Evolutionary conservation across 2,329 filamentous ascomycete species (phyloP).

Genomic region (Aureobasidium vineae): DNA sequence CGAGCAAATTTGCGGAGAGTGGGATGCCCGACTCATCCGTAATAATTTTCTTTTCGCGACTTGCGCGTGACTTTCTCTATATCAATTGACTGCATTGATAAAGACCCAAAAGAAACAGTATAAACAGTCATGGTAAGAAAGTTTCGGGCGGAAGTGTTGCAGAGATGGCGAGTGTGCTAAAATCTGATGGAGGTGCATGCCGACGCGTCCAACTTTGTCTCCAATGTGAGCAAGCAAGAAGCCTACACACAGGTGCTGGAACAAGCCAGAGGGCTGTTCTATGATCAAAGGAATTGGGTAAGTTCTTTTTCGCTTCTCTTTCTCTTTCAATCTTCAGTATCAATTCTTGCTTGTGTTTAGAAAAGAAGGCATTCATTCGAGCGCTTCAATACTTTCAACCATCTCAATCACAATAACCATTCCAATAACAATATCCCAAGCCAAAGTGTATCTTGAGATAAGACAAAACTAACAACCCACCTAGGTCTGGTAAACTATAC

Average conservation of each 20-base stretch:
- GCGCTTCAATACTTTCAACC: neutral
- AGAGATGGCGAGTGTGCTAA: neutral
- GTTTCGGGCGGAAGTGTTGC: neutral
- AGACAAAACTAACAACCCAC: neutral
- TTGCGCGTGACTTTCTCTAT: neutral
- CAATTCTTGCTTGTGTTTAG: neutral
- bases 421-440: too few species aligned
- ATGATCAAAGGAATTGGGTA: constrained; percentile 78
- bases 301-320: neutral
- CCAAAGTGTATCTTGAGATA: neutral
- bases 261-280: constrained; percentile 67
- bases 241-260: constrained; percentile 72
- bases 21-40: constrained; percentile 9
- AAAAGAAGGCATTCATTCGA: neutral
- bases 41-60: neutral
- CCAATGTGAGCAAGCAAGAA: constrained; percentile 65
- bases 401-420: too few species aligned
- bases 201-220: constrained; percentile 70
- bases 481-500: constrained; percentile 29
- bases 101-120: neutral
- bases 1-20: constrained; percentile 23
- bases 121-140: constrained; percentile 1
- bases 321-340: neutral
- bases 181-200: constrained; percentile 62
- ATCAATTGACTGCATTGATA: neutral